These are phyloP conservation scores for Vinca minor DNA, from an alignment of 257 asterid species.

Conservation along the genomic window DNA sequence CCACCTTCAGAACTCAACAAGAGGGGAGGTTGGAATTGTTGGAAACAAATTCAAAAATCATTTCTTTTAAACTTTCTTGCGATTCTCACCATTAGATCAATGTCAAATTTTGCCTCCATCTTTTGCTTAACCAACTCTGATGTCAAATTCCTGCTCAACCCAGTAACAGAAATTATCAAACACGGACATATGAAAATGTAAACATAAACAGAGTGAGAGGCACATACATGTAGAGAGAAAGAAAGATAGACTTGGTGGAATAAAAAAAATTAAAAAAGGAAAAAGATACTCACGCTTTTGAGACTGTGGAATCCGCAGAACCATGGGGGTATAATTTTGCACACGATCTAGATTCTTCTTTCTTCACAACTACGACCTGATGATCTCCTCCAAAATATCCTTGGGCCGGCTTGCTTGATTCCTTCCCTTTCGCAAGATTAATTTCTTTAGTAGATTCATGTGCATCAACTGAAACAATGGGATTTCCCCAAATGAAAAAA, in stretches of 20 bases:
- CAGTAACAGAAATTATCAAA: conserved; percentile 23
- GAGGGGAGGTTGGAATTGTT: no score
- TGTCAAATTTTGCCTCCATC: conserved; percentile 29
- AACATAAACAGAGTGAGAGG: no score
- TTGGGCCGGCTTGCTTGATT: conserved; percentile 24
- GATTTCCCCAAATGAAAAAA: background rate
- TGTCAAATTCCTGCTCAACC: conserved; percentile 30
- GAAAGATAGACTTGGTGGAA: background rate
- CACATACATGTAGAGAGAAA: conserved; percentile 5
- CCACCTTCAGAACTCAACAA: background rate
- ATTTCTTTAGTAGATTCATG: conserved; percentile 24
- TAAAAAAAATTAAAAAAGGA: conserved; percentile 19
- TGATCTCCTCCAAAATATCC: conserved; percentile 28
- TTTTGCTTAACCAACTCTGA: conserved; percentile 27
- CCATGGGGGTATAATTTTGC: conserved; percentile 43
- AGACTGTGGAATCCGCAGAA: conserved; percentile 38
- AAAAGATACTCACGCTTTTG: conserved; percentile 50
- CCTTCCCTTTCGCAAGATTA: conserved; percentile 31
- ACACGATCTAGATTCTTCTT: conserved; percentile 39
- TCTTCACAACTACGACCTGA: conserved; percentile 32
- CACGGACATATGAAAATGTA: no score
- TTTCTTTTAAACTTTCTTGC: conserved; percentile 4
- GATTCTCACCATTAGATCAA: conserved; percentile 52
- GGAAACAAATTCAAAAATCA: background rate
- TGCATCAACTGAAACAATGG: background rate